Percentiles rank a stretch among this genome's conserved stretches.
phyloP scores from a whole-genome alignment of 1,139 yeast species.

The Pichia sp. region DNA sequence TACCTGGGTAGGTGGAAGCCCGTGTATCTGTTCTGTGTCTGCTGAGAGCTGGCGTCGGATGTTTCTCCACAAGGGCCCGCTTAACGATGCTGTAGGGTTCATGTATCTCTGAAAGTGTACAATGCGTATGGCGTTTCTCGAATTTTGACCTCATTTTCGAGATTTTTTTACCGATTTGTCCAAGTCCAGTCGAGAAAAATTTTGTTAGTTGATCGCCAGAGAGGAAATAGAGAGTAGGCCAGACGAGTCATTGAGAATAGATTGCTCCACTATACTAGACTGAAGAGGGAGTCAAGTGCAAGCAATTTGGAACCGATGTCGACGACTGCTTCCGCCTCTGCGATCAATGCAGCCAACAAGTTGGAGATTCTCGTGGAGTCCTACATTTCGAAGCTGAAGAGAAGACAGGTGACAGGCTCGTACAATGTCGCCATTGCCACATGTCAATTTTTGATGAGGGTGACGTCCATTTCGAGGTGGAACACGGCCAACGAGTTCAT shows the following conservation, averaged over 20 bases:
- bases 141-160: not conserved
- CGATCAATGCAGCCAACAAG: slow-evolving; percentile 36
- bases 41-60: not conserved
- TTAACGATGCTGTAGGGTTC: not conserved
- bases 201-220: not conserved
- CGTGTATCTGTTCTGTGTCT: not conserved
- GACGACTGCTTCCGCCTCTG: slow-evolving; percentile 4
- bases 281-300: no score
- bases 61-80: no score
- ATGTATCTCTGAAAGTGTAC: not conserved
- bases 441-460: slow-evolving; percentile 81
- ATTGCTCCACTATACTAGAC: no score
- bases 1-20: not conserved
- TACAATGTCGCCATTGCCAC: slow-evolving; percentile 80
- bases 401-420: slow-evolving; percentile 72
- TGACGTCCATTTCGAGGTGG: slow-evolving; percentile 90
- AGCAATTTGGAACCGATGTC: slow-evolving; percentile 1
- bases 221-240: not conserved
- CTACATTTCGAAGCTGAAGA: slow-evolving; percentile 50
- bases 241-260: not conserved
- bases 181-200: not conserved
- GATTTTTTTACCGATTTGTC: not conserved
- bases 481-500: slow-evolving; percentile 69
- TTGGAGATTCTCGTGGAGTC: slow-evolving; percentile 36
- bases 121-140: not conserved